phyloP scores from a whole-genome alignment of 73 alveolate species.

The Stentor roeselii region DNA sequence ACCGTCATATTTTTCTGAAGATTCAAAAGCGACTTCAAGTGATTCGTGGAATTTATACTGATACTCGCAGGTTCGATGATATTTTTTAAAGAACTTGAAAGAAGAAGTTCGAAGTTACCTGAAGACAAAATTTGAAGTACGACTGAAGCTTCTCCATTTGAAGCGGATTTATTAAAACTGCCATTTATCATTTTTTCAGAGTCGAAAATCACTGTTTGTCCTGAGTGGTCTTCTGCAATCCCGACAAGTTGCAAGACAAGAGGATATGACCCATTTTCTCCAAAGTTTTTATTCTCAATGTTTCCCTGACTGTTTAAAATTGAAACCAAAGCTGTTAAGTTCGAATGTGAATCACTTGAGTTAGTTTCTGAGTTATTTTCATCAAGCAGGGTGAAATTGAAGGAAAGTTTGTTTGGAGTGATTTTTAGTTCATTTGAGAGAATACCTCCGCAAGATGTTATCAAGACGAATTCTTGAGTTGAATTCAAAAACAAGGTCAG shows the following conservation, averaged over 20 bases:
- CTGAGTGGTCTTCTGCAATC: neutral
- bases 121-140: neutral
- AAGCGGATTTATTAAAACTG: neutral
- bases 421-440: no score
- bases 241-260: neutral
- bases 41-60: neutral
- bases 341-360: no score
- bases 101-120: neutral
- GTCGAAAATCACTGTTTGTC: neutral
- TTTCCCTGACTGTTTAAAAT: neutral
- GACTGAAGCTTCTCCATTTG: neutral
- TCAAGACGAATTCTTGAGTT: no score
- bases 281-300: neutral
- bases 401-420: no score
- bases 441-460: no score
- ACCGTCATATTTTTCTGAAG: neutral
- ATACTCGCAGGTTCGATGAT: no score
- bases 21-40: no score
- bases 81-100: neutral
- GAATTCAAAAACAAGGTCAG: no score
- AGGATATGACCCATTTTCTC: neutral
- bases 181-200: neutral
- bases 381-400: no score
- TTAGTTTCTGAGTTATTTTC: no score
- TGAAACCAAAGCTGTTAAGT: no score